These are phyloP conservation scores for Lotus japonicus DNA, from an alignment of 306 rosid genomes.

Conservation along the genomic window DNA sequence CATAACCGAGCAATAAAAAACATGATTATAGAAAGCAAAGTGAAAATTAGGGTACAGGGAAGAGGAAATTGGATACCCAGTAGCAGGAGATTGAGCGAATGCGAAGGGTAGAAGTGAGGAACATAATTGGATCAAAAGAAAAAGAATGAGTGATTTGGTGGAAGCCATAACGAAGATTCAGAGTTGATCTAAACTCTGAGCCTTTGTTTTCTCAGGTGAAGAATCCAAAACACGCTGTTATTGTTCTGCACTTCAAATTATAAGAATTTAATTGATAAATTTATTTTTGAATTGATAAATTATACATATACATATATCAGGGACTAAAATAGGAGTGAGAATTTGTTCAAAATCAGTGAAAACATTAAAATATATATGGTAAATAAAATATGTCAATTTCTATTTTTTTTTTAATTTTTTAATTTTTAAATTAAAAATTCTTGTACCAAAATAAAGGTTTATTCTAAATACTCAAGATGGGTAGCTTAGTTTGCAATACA, in stretches of 20 bases:
- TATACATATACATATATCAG: too few relatives aligned
- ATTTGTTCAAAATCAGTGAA: too few relatives aligned
- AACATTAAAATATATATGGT: too few relatives aligned
- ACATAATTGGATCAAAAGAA: conserved; percentile 40
- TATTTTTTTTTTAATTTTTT: too few relatives aligned
- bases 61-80: conserved; percentile 51
- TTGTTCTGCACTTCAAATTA: neutral
- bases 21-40: neutral
- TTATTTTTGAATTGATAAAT: too few relatives aligned
- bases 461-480: too few relatives aligned
- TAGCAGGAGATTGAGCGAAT: conserved; percentile 45
- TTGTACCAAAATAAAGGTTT: too few relatives aligned
- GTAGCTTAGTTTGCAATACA: too few relatives aligned
- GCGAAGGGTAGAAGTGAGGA: conserved; percentile 45
- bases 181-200: conserved; percentile 10
- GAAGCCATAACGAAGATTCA: conserved; percentile 21
- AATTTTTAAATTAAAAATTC: too few relatives aligned
- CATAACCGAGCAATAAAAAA: neutral
- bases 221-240: neutral
- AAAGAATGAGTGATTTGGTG: conserved; percentile 34
- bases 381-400: too few relatives aligned
- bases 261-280: too few relatives aligned
- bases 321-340: too few relatives aligned
- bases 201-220: conserved; percentile 22
- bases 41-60: conserved; percentile 13